Base-by-base conservation (phyloP, 176 grass and related monocot species). In the Poa annua region DNA sequence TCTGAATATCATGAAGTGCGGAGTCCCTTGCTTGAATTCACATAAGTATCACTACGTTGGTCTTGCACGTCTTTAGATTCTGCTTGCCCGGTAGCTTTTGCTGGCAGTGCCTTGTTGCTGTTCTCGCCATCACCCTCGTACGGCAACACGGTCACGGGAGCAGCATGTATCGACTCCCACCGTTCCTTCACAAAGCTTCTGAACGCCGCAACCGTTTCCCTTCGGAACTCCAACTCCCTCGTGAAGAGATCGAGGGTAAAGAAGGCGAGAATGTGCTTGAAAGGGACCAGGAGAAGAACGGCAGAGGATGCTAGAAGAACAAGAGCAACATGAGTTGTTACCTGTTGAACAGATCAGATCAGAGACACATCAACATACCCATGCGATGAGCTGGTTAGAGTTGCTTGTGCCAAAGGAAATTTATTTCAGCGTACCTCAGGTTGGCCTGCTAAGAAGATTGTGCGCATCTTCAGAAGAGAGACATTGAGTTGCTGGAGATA, bases 401-500 rank as follows among this genome's bases (percentile, higher is more conserved):
- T 59, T 72, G 77, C 42, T 47, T 47, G 24, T 51, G 24, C 61
- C 42, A 47, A 61, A 21, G 25, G 55, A 34, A 78, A 75, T 26
- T 64, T 86, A 62, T 69, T 86, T 41, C 22, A 9, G 66, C 79
- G 64, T 93, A 98, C 96, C 90, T 95, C 96, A 81, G 92, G 91
- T 87, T 98, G 96, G 77, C 91, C 89, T 69, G 91, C 90, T 88
- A 98, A 82, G 60, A 91, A 48, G 62, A 98, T 88, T 24, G 88
- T 92, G 25, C 80, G 89, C 20, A 92, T 81, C 78, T 98, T 98
- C 77, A 98, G 85, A 81, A 98, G 85, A 65, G 92, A 79, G 38
- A 98, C 82, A 90, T 98, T 95, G 76, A 98, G 52, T 21, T 88
- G 81, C 55, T 95, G 96, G 21, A 98, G 96, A 88, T 88, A 95